Conservation (phyloP, 1,139 yeast genomes). For the Sugiyamaella novakii region DNA sequence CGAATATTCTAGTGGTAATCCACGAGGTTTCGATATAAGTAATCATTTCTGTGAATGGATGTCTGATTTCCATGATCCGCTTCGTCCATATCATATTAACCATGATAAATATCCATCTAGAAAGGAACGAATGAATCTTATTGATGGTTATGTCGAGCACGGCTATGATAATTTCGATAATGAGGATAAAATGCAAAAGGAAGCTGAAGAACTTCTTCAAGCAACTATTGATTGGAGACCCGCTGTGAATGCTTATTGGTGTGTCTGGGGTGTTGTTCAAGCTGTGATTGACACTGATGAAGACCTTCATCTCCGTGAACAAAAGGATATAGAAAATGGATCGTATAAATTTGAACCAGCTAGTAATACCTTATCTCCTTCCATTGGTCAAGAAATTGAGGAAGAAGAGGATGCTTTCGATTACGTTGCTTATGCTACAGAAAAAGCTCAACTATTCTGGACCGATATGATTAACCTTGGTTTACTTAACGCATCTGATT, state of each 20-base stretch:
- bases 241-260: conserved; percentile 78
- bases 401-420: conserved; percentile 53
- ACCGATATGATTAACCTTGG: conserved; percentile 74
- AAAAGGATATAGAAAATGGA: conserved; percentile 33
- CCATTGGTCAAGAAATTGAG: conserved; percentile 28
- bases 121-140: conserved; percentile 67
- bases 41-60: conserved; percentile 93
- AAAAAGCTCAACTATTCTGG: conserved; percentile 71
- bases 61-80: conserved; percentile 81
- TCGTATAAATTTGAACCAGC: conserved; percentile 33
- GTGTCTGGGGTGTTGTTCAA: conserved; percentile 89
- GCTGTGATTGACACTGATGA: conserved; percentile 40
- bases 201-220: conserved; percentile 60
- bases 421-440: conserved; percentile 71
- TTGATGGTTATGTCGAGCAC: conserved; percentile 68
- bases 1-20: conserved; percentile 93
- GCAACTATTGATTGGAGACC: conserved; percentile 81
- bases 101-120: conserved; percentile 62
- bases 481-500: conserved; percentile 42
- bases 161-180: conserved; percentile 41
- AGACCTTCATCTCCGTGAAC: conserved; percentile 33
- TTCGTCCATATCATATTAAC: conserved; percentile 59
- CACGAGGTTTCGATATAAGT: conserved; percentile 86
- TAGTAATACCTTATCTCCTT: conserved; percentile 11
- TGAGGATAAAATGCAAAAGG: conserved; percentile 50